Evolutionary conservation across 2,329 filamentous ascomycete genomes (phyloP), one percentile per base, ranked within the genome.

Genomic region (Dichotomopilus funicola): DNA sequence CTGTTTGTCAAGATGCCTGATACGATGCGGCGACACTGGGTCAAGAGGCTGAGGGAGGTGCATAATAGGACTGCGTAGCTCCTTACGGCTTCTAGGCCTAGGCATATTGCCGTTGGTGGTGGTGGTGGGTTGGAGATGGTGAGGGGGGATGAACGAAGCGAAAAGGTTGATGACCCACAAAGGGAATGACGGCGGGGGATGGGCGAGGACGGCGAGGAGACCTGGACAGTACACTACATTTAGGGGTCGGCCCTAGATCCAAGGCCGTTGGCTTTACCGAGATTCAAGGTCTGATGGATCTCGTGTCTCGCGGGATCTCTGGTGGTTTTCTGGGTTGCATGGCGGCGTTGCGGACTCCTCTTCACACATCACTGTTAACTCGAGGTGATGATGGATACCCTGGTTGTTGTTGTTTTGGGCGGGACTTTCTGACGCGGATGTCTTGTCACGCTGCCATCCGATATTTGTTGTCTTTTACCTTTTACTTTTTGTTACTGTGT

Each of bases 1-100:
- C 75, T 83, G 43, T 84, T 83, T 60, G 81, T 79, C 70, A 83
- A 83, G 69, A 83, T 83, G 78, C 76, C 79, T 0, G 67, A 72
- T 2, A 65, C 67, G 9, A 67, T 83, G 58, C 71, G 80, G 48
- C 72, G 75, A 57, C 79, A 83, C 62, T 83, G 80, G 80, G 76
- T 83, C 2, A 76, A 73, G 62, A 68, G 76, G 53, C 68, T 81
- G 53, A 68, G 78, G 33, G 79, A 81, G 60, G 67, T 73, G 49
- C 72, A 63, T 49, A 63, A 63, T 51, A 45, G 56, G 43, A 56
- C 49, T 53, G 54, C 56, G 11, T 63, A n/a, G 36, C 8, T 6
- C 41, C 6, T 8, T 27, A 27, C 19, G 19, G 19, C 19, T 27
- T 27, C 19, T 27, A 27, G 3, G 19, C 19, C 19, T 27, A 27